Conservation (phyloP, 2,329 filamentous ascomycete species). For the Neopestalotiopsis rosae region DNA sequence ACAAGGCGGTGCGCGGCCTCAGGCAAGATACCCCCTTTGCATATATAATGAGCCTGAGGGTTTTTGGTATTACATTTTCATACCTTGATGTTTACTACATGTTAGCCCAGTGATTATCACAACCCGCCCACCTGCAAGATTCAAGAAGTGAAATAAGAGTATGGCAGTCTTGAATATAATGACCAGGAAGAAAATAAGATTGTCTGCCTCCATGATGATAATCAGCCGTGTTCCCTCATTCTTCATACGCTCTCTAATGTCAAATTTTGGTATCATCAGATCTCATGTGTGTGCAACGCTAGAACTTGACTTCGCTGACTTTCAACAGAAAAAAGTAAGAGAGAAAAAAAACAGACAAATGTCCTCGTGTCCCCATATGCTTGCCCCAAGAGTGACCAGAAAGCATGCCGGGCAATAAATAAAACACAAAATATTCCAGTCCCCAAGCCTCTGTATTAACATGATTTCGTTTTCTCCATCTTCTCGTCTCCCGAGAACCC, state of each 20-base stretch:
- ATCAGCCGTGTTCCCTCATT: background rate
- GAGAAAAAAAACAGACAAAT: background rate
- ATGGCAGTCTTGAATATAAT: background rate
- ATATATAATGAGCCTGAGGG: background rate
- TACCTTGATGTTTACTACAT: background rate
- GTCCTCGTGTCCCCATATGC: background rate
- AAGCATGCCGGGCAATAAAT: no score
- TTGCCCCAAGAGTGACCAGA: background rate
- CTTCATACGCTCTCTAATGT: background rate
- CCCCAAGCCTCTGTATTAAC: background rate
- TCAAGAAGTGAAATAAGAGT: background rate
- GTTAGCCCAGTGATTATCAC: background rate
- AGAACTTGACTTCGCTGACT: background rate
- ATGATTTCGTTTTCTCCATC: background rate
- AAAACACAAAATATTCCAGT: background rate
- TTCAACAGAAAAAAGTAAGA: background rate
- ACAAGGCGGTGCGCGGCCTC: background rate
- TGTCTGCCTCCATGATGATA: background rate
- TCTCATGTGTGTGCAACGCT: constrained; percentile 4
- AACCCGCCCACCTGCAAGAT: background rate
- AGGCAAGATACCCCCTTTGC: constrained; percentile 12
- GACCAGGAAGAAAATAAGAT: background rate
- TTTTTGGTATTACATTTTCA: background rate
- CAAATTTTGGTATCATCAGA: constrained; percentile 6
- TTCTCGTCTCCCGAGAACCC: background rate